A percentile compares a stretch with the other conserved stretches of the same genome.
Evolutionary conservation across 2,329 filamentous ascomycete species (phyloP).

Genomic region (Clathrospora elynae): DNA sequence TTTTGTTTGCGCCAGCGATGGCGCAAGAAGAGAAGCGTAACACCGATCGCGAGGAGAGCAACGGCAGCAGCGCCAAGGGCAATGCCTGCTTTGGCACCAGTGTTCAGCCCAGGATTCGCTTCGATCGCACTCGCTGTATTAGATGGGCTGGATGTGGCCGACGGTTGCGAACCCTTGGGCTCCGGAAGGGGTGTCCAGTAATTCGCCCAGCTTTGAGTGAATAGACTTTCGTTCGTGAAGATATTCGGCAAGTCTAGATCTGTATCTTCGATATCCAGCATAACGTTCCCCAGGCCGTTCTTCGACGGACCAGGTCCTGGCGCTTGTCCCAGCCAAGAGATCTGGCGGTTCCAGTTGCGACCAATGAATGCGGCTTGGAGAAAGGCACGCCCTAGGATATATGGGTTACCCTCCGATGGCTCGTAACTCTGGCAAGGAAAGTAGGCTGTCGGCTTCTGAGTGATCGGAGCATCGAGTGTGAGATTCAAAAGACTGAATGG

Average conservation of each 20-base stretch:
- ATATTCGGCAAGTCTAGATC: slow-evolving; percentile 1
- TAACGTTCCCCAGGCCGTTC: slow-evolving; percentile 7
- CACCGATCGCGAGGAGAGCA: neutral
- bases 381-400: slow-evolving; percentile 52
- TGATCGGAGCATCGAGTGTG: slow-evolving; percentile 49
- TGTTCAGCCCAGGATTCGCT: neutral
- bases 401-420: neutral
- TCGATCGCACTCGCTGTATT: neutral
- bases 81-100: neutral
- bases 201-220: slow-evolving; percentile 3
- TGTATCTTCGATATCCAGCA: slow-evolving; percentile 3
- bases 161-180: neutral
- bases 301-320: slow-evolving; percentile 5
- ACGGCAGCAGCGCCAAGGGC: slow-evolving; percentile 2
- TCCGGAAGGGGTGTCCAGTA: slow-evolving; percentile 2
- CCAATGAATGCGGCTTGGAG: slow-evolving; percentile 56
- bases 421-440: slow-evolving; percentile 51
- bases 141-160: neutral
- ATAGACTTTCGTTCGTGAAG: slow-evolving; percentile 1
- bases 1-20: neutral
- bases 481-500: slow-evolving; percentile 46
- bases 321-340: slow-evolving; percentile 10
- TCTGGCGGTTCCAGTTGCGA: slow-evolving; percentile 21
- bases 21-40: neutral
- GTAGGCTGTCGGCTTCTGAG: slow-evolving; percentile 44